A percentile compares a stretch with the other conserved stretches of the same genome.
Conservation (phyloP, 345 rosid genomes). For the Citropsis articulata region DNA sequence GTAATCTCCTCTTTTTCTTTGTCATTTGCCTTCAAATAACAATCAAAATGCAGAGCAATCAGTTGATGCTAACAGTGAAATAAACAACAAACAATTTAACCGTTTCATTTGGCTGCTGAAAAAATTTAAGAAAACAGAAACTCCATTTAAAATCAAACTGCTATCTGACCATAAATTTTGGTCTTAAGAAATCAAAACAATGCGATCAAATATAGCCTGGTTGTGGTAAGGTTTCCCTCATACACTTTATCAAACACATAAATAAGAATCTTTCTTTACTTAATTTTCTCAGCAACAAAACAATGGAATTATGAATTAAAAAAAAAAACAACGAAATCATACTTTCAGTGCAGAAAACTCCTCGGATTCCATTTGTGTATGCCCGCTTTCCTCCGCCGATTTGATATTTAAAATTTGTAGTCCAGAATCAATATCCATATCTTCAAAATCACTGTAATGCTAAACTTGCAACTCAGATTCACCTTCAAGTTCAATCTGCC, state of each 20-base stretch:
- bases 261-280: neutral
- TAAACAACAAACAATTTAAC: neutral
- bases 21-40: slow-evolving; percentile 25
- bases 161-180: neutral
- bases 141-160: neutral
- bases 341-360: slow-evolving; percentile 4
- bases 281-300: neutral
- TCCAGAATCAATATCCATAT: slow-evolving; percentile 55
- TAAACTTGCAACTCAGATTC: neutral
- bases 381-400: slow-evolving; percentile 29
- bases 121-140: slow-evolving; percentile 4
- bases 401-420: slow-evolving; percentile 22
- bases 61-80: neutral
- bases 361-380: slow-evolving; percentile 41
- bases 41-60: neutral
- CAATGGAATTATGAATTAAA: neutral
- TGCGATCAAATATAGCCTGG: neutral
- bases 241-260: neutral
- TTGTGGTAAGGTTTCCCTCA: neutral
- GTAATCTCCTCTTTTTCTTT: slow-evolving; percentile 47
- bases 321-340: neutral
- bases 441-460: neutral
- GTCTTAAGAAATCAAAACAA: neutral
- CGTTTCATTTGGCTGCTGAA: neutral
- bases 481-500: neutral